These are phyloP conservation scores for Entelexis sorbosivorans DNA, from an alignment of 1,139 yeast species.

Conservation along the genomic window DNA sequence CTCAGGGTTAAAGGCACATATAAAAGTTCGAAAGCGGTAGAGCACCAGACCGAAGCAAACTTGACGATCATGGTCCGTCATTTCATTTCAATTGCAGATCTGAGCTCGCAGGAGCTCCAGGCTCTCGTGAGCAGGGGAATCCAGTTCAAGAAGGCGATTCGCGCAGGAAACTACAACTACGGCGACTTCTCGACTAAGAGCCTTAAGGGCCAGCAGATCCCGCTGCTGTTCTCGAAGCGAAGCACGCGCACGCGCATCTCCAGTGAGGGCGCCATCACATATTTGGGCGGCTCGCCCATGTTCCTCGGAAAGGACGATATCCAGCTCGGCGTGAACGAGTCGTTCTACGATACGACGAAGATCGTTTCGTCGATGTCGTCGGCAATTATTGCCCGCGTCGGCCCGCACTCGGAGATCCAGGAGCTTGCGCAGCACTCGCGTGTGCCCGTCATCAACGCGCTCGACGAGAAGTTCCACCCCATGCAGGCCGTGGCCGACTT, in stretches of 20 bases:
- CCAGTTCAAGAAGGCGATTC: constrained; percentile 27
- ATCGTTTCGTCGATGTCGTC: constrained; percentile 93
- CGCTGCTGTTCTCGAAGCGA: constrained; percentile 76
- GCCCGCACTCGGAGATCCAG: constrained; percentile 68
- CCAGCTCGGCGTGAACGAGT: constrained; percentile 92
- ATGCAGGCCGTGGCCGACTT: constrained; percentile 89
- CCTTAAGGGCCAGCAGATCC: constrained; percentile 67
- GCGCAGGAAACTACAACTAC: constrained; percentile 26
- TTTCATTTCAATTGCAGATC: constrained; percentile 65
- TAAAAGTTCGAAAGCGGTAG: background rate
- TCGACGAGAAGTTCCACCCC: constrained; percentile 90
- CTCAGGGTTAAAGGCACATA: constrained; percentile 1
- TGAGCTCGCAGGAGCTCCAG: constrained; percentile 56
- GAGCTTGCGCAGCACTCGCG: constrained; percentile 53
- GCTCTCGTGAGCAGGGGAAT: constrained; percentile 43
- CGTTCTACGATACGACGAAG: constrained; percentile 73
- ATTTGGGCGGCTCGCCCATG: constrained; percentile 94
- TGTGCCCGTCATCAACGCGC: constrained; percentile 86
- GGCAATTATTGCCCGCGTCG: constrained; percentile 91
- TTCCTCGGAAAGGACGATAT: constrained; percentile 92
- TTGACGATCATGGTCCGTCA: constrained; percentile 41
- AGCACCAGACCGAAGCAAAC: too few species aligned
- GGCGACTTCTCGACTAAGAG: constrained; percentile 20
- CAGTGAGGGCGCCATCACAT: constrained; percentile 86
- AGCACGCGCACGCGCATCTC: constrained; percentile 92